Conservation (phyloP, 768 basidiomycete species). For the Rhodotorula sphaerocarpa region DNA sequence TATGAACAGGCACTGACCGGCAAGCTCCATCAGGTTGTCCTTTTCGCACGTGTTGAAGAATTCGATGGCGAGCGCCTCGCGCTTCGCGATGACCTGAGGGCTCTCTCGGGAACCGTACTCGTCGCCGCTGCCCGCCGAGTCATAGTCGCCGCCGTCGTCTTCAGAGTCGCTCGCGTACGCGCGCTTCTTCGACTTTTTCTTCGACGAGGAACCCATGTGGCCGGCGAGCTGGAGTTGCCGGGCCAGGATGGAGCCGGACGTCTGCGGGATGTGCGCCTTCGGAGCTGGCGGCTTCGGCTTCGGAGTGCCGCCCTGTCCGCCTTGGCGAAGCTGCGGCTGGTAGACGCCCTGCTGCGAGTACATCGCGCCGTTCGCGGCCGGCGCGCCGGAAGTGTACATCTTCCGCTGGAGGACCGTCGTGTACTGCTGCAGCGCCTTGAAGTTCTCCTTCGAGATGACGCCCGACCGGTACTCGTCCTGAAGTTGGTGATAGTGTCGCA, state of each 20-base stretch:
- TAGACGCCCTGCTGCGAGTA: slow-evolving; percentile 12
- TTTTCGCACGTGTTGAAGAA: slow-evolving; percentile 48
- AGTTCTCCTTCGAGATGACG: neutral
- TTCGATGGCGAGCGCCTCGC: slow-evolving; percentile 37
- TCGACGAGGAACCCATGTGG: neutral
- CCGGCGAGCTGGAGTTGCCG: slow-evolving; percentile 19
- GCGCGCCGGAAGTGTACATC: neutral
- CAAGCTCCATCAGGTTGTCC: slow-evolving; percentile 46
- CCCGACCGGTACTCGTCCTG: slow-evolving; percentile 8
- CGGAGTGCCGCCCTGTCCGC: neutral
- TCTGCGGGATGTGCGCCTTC: slow-evolving; percentile 11
- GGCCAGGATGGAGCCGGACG: slow-evolving; percentile 28
- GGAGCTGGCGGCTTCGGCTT: slow-evolving; percentile 3
- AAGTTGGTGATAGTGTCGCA: slow-evolving; percentile 20
- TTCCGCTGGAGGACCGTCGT: slow-evolving; percentile 3
- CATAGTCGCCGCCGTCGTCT: slow-evolving; percentile 38
- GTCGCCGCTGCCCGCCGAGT: slow-evolving; percentile 32
- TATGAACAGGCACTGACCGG: slow-evolving; percentile 9
- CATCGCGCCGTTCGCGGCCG: neutral
- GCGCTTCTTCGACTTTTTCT: slow-evolving; percentile 28
- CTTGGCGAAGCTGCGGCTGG: neutral
- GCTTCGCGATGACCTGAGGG: slow-evolving; percentile 21
- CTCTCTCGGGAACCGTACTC: slow-evolving; percentile 30
- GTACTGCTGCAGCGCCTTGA: slow-evolving; percentile 14
- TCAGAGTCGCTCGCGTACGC: slow-evolving; percentile 32